Percentiles rank a stretch among this genome's conserved stretches.
Conservation (phyloP, 75 land plant genomes). For the Adiantum capillusveneris region DNA sequence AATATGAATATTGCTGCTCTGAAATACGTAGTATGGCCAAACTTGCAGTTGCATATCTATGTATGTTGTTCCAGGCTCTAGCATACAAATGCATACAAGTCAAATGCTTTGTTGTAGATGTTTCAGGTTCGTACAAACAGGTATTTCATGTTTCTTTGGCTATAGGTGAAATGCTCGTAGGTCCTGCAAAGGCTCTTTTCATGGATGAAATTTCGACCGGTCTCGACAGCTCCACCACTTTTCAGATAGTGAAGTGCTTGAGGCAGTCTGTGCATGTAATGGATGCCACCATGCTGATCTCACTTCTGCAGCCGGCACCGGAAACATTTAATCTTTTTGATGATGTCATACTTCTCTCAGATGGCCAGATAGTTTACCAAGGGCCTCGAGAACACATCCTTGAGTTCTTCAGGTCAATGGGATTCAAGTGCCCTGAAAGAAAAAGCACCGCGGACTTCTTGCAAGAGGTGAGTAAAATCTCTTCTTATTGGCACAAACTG, state of each 20-base stretch:
- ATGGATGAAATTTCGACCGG: conserved; percentile 48
- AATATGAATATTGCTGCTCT: too few relatives aligned
- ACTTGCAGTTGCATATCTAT: too few relatives aligned
- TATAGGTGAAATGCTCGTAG: conserved; percentile 39
- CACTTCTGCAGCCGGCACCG: conserved; percentile 39
- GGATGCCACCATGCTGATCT: conserved; percentile 21
- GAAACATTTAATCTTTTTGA: conserved; percentile 37
- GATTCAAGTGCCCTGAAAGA: conserved; percentile 32
- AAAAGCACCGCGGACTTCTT: conserved; percentile 31
- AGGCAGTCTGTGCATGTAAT: conserved; percentile 18
- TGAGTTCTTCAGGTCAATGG: conserved; percentile 25
- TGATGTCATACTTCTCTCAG: conserved; percentile 34
- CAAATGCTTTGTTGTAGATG: too few relatives aligned
- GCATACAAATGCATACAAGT: too few relatives aligned
- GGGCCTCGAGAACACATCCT: conserved; percentile 26
- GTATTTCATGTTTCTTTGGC: neutral
- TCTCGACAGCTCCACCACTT: conserved; percentile 39
- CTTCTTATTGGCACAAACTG: too few relatives aligned
- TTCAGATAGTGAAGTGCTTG: conserved; percentile 26
- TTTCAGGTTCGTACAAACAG: too few relatives aligned
- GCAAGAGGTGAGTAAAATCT: conserved; percentile 25
- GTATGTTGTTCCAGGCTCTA: too few relatives aligned
- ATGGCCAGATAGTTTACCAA: conserved; percentile 34
- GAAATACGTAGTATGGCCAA: too few relatives aligned
- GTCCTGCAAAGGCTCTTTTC: conserved; percentile 30